phyloP scores from a whole-genome alignment of 495 filamentous ascomycete genomes.

The Tuber aestivum region DNA sequence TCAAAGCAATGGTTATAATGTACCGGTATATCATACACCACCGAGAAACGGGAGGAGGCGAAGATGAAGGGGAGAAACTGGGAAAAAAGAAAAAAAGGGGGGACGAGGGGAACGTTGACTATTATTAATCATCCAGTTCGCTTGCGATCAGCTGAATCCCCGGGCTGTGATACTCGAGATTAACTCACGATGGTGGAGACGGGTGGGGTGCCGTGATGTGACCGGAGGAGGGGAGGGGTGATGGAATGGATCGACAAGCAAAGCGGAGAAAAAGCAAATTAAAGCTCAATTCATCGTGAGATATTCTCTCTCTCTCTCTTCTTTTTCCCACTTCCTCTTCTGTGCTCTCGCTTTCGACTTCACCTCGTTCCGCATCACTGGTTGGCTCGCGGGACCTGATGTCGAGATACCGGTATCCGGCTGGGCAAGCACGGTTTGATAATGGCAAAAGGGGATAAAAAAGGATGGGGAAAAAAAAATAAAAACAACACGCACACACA shows the following conservation, averaged over 20 bases:
- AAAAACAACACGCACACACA: neutral
- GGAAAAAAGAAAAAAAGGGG: neutral
- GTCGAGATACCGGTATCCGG: neutral
- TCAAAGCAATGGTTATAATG: neutral
- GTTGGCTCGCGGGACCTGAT: neutral
- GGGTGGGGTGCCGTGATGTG: neutral
- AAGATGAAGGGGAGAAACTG: neutral
- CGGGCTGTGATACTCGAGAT: constrained; percentile 4
- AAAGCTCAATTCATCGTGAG: neutral
- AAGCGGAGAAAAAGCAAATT: neutral
- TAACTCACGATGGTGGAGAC: neutral
- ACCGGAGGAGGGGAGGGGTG: neutral
- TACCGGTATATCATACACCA: too few relatives aligned
- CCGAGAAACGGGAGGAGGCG: neutral
- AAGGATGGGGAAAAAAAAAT: neutral
- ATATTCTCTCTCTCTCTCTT: neutral
- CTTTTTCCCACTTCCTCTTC: neutral
- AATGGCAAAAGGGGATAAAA: neutral
- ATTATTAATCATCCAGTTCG: neutral
- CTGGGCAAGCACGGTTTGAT: neutral
- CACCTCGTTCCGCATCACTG: neutral
- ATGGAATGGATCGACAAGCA: neutral
- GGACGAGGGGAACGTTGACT: neutral
- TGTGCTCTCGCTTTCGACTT: neutral
- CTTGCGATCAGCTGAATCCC: constrained; percentile 4